Conservation (phyloP, 352 stramenopile species). For the Pythium guiyangense region DNA sequence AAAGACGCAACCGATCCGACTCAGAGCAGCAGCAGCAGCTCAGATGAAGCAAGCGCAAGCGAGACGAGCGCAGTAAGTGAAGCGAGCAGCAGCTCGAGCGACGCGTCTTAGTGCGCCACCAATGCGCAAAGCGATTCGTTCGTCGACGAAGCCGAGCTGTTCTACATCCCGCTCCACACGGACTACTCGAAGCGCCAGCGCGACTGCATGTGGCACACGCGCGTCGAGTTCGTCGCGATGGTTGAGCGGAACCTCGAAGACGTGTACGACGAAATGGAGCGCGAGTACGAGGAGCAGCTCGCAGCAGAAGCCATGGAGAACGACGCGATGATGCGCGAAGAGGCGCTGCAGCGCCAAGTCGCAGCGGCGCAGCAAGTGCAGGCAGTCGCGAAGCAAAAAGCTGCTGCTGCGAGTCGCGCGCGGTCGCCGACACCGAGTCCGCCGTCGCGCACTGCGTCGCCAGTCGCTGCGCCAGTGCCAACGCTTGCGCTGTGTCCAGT, state of each 20-base stretch:
- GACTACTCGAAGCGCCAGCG: conserved; percentile 86
- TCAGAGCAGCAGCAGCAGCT: conserved; percentile 8
- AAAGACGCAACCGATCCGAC: conserved; percentile 8
- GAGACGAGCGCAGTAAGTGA: too few relatives aligned
- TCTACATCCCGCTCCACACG: conserved; percentile 80
- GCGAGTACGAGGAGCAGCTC: conserved; percentile 73
- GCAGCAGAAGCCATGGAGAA: conserved; percentile 62
- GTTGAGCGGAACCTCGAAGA: conserved; percentile 84
- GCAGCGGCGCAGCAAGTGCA: conserved; percentile 22
- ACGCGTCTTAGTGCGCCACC: conserved; percentile 5
- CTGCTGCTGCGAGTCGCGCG: conserved; percentile 15
- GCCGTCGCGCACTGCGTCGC: conserved; percentile 12
- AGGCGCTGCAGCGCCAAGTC: conserved; percentile 45
- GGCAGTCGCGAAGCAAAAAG: neutral
- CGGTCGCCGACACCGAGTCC: conserved; percentile 32
- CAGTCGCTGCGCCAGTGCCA: conserved; percentile 25
- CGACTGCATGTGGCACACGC: conserved; percentile 83
- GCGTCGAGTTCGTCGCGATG: conserved; percentile 80
- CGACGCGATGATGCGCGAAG: conserved; percentile 66
- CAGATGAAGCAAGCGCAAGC: neutral
- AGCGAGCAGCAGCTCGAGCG: conserved; percentile 2
- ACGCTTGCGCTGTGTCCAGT: conserved; percentile 38
- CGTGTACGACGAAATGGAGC: conserved; percentile 87
- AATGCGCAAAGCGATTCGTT: conserved; percentile 51
- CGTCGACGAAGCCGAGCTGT: conserved; percentile 76